Base-by-base conservation (phyloP, 2,329 filamentous ascomycete species). In the Sclerotinia spermophila region DNA sequence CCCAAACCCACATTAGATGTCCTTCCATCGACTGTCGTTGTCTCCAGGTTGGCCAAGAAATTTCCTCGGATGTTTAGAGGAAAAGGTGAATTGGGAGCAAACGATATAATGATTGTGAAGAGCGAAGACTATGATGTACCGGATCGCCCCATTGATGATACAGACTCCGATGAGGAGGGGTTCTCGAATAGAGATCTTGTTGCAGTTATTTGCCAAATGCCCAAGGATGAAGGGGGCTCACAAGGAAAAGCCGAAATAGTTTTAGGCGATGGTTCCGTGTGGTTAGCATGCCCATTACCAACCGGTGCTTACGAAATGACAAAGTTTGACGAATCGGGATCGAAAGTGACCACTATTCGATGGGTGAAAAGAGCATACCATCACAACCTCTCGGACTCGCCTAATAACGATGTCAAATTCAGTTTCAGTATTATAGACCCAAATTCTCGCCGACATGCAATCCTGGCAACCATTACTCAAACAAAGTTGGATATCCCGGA, bases 401-500 rank as follows among this genome's bases (percentile, higher is more conserved):
- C 71, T 75, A 66, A 74, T 75, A 61, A 74, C 55, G 86, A 87
- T 61, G 82, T 81, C 71, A 89, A 87, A 77, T 94, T 90, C 82
- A 92, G 88, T 13, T 95, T 95, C 78, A 93, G 90, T 81, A 87
- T 93, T 73, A 89, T 95, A 76, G 87, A 91, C 75, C 87, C 91
- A 0, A 85, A 86, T 61, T 87, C 86, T 13, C 84, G 90, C 45
- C 87, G 90, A 19, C 92, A 95, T 77, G 92, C 92, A 6, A 87
- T 94, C 76, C 86, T 94, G 81, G 92, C 90, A 0, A 87, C 85
- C 2, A 83, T 95, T 59, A 89, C 86, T 5, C 84, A 85, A 19
- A 83, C 84, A 6, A 86, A 85, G 19, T 85, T 95, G 42, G 89
- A 92, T 65, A 86, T 95, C 62, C 86, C 89, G 72, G 89, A 94